Base-by-base conservation (phyloP, 192 early-diverging fungal species). In the Lunasporangiospora selenospora region DNA sequence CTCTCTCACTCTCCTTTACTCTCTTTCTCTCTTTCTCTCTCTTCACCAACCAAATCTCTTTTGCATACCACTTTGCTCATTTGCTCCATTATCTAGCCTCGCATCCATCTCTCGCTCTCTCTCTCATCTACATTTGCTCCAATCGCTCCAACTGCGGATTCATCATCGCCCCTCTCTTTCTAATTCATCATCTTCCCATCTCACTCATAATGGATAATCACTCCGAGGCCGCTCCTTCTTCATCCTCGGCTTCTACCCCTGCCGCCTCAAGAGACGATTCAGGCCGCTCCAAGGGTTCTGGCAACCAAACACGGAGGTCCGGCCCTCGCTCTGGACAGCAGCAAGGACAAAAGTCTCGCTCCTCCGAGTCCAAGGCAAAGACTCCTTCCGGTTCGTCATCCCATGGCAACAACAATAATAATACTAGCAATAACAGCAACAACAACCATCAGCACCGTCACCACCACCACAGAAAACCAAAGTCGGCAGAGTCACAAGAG, bases 121-220 rank as follows among this genome's bases (percentile, higher is more conserved):
- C 30, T 53, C 38, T 7, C 50, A 33, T 43, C n/a, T n/a, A n/a
- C n/a, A n/a, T 41, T 23, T 1, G 15, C 27, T 33, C 33, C 30
- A 42, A 40, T 27, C 4, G 12, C 13, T 27, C 3, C 0, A 23
- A 62, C 50, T 69, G 45, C 67, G 58, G 32, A 67, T 23, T 47
- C 34, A 55, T 77, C 63, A 8, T 67, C 67, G 23, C 55, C 46
- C 37, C 60, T 67, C 8, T 62, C 57, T 32, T 73, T 67, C n/a
- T 71, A 75, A 66, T 76, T 75, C 31, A 64, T 76, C 21, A 65
- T 36, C 13, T 56, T 56, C 5, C 78, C 70, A 49, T 76, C 69
- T 36, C 26, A 40, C 29, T n/a, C 30, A 39, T 29, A 50, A 53
- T 67, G 55, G 55, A 58, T 70, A 75, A 78, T 75, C 2, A 78